Evolutionary conservation across 1,139 yeast species (phyloP).

Genomic region (Debaryomycetaceae sp.): DNA sequence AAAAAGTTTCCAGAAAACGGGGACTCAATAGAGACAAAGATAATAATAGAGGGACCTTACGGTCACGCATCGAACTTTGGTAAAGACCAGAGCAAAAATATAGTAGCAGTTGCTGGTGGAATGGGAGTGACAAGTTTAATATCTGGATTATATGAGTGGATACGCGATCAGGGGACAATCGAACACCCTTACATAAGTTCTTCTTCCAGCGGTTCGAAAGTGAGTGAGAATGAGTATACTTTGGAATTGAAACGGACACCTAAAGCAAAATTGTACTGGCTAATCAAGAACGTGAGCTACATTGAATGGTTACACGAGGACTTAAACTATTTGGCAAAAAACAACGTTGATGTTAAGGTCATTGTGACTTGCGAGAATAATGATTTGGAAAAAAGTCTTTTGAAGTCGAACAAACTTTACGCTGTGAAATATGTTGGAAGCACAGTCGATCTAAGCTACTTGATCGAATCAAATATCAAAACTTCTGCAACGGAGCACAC

Average conservation of each 20-base stretch:
- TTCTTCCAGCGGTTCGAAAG: not conserved
- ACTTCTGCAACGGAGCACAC: not conserved
- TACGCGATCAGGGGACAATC: not conserved
- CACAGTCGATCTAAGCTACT: not conserved
- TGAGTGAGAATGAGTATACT: not conserved
- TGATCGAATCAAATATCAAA: not conserved
- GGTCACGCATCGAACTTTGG: not conserved
- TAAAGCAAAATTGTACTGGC: constrained; percentile 2
- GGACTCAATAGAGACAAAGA: not conserved
- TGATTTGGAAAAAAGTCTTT: not conserved
- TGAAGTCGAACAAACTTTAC: not conserved
- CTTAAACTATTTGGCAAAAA: not conserved
- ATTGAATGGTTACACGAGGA: constrained; percentile 4
- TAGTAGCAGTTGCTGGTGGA: not conserved
- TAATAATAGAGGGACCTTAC: constrained; percentile 4
- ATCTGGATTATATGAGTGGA: not conserved
- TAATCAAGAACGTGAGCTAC: constrained; percentile 1
- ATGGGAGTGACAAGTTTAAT: not conserved
- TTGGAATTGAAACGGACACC: not conserved
- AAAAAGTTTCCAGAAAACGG: not conserved
- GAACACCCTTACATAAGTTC: not conserved
- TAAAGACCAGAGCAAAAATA: no score
- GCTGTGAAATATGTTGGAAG: not conserved
- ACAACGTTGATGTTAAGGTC: not conserved
- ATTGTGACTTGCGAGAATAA: not conserved